Base-by-base conservation (phyloP, 176 grass and related monocot species). In the Hordeum vulgare region DNA sequence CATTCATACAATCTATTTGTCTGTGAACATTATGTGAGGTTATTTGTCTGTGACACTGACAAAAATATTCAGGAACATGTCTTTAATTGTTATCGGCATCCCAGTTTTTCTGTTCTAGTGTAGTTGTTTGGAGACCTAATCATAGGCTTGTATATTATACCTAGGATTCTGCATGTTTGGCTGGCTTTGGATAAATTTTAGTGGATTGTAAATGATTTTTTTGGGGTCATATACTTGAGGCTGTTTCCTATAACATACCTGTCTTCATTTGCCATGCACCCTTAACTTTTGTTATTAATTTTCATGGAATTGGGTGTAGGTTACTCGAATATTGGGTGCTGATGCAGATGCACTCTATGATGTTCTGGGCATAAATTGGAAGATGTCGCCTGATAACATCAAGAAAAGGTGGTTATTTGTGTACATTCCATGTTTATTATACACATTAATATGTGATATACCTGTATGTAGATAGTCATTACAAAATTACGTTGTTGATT, bases 281-380 rank as follows among this genome's bases (percentile, higher is more conserved):
- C 57, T 56, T 72, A 21, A 57, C n/a, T 37, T 31, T 5, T 67
- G 11, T 6, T 67, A 12, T 63, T 25, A 75, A 36, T 47, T 66
- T 79, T 34, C 13, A 8, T 79, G 34, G 41, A 36, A 15, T 78
- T 83, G 34, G 81, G 42, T 70, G 56, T 84, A 94, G 95, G 90
- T 98, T 69, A 90, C 92, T 91, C 87, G 92, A 91, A 98, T 98
- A 86, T 69, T 92, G 82, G 89, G 28, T 11, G 92, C 92, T 67
- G 95, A 98, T 84, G 77, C 82, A 64, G 83, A 90, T 79, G 88
- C 83, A 31, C 90, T 93, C 21, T 98, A 98, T 82, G 95, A 98
- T 79, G 83, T 98, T 54, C 89, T 98, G 44, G 92, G 92, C 56
- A 82, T 93, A 53, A 98, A 98, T 81, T 98, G 95, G 95, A 98